These are phyloP conservation scores for Chytriomyces sp. DNA, from an alignment of 192 early-diverging fungal genomes.

Conservation along the genomic window DNA sequence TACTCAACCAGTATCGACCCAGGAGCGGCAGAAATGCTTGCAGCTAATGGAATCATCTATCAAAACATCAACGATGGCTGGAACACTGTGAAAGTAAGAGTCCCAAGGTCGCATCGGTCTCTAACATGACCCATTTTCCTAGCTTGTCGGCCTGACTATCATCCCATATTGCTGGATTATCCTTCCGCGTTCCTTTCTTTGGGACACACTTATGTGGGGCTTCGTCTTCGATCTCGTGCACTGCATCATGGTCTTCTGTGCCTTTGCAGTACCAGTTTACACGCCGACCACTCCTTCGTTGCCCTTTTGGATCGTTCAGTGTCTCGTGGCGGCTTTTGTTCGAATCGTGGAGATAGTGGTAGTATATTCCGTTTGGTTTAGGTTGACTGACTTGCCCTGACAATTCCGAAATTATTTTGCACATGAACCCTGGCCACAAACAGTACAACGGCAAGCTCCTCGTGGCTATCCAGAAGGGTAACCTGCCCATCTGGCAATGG, in stretches of 20 bases:
- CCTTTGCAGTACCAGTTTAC: not conserved
- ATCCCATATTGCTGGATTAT: constrained; percentile 23
- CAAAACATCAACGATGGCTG: not conserved
- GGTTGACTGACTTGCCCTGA: no score
- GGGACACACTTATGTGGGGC: constrained; percentile 18
- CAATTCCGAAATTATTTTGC: no score
- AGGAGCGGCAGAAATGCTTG: no score
- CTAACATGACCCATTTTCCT: not conserved
- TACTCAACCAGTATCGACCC: no score
- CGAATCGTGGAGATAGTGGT: constrained; percentile 25
- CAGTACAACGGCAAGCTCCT: constrained; percentile 17
- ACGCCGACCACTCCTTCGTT: not conserved
- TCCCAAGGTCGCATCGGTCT: not conserved
- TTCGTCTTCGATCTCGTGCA: constrained; percentile 5
- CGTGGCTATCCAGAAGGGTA: not conserved
- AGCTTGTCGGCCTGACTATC: constrained; percentile 9
- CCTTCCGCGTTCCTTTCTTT: constrained; percentile 3
- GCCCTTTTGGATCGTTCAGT: constrained; percentile 11
- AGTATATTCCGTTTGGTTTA: not conserved
- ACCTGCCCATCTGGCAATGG: not conserved
- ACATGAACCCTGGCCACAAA: not conserved
- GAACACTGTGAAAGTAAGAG: not conserved
- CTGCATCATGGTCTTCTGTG: not conserved
- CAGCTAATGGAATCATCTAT: no score
- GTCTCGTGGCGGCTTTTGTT: constrained; percentile 7